Evolutionary conservation across 192 early-diverging fungal genomes (phyloP).

Genomic region (Podochytrium sp.): DNA sequence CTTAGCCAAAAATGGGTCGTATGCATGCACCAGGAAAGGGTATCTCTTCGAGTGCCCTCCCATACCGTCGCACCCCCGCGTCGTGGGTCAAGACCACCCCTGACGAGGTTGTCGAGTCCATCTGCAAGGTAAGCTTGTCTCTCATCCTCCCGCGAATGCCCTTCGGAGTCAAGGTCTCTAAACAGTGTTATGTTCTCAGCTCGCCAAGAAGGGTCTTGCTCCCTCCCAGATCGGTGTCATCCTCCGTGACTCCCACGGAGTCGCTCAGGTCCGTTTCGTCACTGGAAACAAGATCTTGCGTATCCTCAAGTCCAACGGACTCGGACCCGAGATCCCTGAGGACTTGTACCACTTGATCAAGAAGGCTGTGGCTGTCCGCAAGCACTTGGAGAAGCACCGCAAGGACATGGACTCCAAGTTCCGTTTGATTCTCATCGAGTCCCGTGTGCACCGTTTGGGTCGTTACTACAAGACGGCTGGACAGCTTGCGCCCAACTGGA

Average conservation of each 20-base stretch:
- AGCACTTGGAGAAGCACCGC: conserved; percentile 98
- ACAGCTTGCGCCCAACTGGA: conserved; percentile 96
- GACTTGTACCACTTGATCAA: conserved; percentile 99
- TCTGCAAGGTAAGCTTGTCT: conserved; percentile 70
- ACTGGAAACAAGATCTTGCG: conserved; percentile 99
- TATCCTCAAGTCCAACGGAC: conserved; percentile 96
- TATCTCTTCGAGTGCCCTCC: conserved; percentile 85
- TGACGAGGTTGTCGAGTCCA: conserved; percentile 96
- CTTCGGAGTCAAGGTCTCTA: too few species aligned
- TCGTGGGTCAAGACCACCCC: conserved; percentile 98
- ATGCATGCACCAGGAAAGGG: conserved; percentile 98
- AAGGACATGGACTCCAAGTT: conserved; percentile 99
- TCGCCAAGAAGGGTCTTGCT: conserved; percentile 98
- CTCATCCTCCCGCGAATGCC: too few species aligned
- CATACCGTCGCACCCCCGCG: conserved; percentile 96
- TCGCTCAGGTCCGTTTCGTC: conserved; percentile 94
- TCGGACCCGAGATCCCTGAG: conserved; percentile 95
- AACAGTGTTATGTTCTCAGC: too few species aligned
- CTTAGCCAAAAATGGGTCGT: conserved; percentile 52
- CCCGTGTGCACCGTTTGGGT: conserved; percentile 96
- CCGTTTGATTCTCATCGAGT: conserved; percentile 97
- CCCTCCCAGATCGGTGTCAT: conserved; percentile 99
- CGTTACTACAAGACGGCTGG: conserved; percentile 99
- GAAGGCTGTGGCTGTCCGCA: conserved; percentile 98
- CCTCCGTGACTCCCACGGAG: conserved; percentile 96